A percentile compares a stretch with the other conserved stretches of the same genome.
Evolutionary conservation across 441 rosid genomes (phyloP).

Genomic region (Gossypium laxum): DNA sequence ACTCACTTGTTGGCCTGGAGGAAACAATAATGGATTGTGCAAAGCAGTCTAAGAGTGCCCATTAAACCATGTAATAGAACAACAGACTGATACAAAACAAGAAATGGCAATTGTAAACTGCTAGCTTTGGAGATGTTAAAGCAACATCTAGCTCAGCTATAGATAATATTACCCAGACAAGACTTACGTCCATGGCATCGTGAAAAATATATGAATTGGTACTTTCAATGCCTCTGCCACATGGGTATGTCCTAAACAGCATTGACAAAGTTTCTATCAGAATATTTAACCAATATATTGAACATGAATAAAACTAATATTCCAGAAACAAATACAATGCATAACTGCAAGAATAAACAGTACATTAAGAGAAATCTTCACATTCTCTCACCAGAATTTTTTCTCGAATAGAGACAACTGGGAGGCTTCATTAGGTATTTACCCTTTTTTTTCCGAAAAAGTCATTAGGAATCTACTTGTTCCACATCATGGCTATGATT

Average conservation of each 20-base stretch:
- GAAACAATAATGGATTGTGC: conserved; percentile 17
- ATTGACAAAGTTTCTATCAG: conserved; percentile 24
- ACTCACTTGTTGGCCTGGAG: conserved; percentile 88
- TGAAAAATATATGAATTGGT: conserved; percentile 92
- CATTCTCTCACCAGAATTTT: neutral
- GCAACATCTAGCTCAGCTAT: conserved; percentile 20
- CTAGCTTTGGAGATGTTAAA: conserved; percentile 18
- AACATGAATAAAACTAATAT: conserved; percentile 7
- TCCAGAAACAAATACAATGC: conserved; percentile 4
- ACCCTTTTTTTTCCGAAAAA: neutral
- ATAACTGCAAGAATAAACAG: neutral
- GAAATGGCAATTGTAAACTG: conserved; percentile 11
- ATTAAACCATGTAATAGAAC: conserved; percentile 19
- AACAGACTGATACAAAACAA: conserved; percentile 14
- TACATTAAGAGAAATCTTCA: conserved; percentile 2
- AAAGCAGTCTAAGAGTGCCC: conserved; percentile 24
- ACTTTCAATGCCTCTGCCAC: conserved; percentile 88
- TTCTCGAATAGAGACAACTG: neutral
- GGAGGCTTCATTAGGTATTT: neutral
- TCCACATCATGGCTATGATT: neutral
- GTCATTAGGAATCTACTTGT: neutral
- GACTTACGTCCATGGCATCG: conserved; percentile 99
- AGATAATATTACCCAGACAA: conserved; percentile 40
- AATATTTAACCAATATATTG: conserved; percentile 11
- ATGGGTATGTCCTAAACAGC: conserved; percentile 71